Conservation (phyloP, 148 eudicot genomes). For the Salicornia ramosissima region DNA sequence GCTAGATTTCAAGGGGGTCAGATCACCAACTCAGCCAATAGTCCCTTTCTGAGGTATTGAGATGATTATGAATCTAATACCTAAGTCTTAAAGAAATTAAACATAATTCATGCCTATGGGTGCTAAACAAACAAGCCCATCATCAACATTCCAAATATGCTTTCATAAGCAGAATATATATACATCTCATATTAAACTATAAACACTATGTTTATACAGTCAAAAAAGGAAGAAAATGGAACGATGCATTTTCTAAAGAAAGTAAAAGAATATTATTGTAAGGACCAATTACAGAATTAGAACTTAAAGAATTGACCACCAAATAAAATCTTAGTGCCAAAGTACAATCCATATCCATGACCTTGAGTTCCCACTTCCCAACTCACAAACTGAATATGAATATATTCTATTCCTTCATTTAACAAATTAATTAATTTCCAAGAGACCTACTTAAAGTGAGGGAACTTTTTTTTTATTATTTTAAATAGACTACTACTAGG, state of each 20-base stretch:
- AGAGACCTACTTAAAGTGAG: too few species aligned
- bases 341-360: conserved; percentile 5
- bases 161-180: neutral
- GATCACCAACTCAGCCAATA: too few species aligned
- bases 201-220: too few species aligned
- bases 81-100: neutral
- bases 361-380: neutral
- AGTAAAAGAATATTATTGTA: neutral
- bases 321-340: conserved; percentile 9
- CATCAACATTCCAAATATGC: conserved; percentile 1
- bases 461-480: too few species aligned
- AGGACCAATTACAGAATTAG: conserved; percentile 18
- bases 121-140: neutral
- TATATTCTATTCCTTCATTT: conserved; percentile 19
- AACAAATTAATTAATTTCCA: too few species aligned
- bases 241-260: conserved; percentile 8
- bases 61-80: conserved; percentile 31
- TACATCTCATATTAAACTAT: neutral
- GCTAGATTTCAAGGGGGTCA: too few species aligned
- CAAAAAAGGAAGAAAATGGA: conserved; percentile 17
- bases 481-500: too few species aligned
- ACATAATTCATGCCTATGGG: neutral
- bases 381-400: conserved; percentile 11
- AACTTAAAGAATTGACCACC: conserved; percentile 1
- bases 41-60: too few species aligned